phyloP scores from a whole-genome alignment of 495 filamentous ascomycete genomes.

The Rhypophila decipiens region DNA sequence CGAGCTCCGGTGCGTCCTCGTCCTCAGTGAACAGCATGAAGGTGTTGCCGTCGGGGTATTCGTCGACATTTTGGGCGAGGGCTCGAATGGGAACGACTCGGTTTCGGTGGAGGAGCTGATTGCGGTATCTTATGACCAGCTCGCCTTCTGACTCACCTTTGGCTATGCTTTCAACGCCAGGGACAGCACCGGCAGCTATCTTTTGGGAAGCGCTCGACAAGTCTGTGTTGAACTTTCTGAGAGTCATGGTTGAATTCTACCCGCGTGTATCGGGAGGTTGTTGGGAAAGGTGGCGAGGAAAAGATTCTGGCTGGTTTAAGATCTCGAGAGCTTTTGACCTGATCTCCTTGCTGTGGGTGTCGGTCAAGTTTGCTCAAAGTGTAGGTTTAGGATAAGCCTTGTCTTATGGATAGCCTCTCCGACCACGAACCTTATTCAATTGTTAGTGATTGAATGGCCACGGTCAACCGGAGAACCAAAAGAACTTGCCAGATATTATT shows the following conservation, averaged over 20 bases:
- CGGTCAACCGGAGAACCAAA: too few species aligned
- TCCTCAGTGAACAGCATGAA: conserved; percentile 55
- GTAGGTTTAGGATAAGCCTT: too few species aligned
- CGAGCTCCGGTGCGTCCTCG: conserved; percentile 28
- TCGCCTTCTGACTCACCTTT: conserved; percentile 21
- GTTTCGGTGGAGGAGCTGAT: conserved; percentile 9
- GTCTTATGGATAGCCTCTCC: too few species aligned
- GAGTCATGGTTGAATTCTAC: conserved; percentile 13
- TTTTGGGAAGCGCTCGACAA: conserved; percentile 18
- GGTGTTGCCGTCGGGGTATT: conserved; percentile 58
- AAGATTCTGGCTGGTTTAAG: too few species aligned
- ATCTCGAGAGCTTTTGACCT: too few species aligned
- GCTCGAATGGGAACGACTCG: conserved; percentile 11
- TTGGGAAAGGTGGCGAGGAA: not conserved
- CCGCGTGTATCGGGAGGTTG: not conserved
- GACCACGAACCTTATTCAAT: too few species aligned
- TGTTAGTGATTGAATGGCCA: too few species aligned
- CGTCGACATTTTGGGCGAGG: conserved; percentile 41
- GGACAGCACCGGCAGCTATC: conserved; percentile 19
- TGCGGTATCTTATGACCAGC: conserved; percentile 21
- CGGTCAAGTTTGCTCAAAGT: too few species aligned
- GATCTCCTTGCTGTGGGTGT: too few species aligned
- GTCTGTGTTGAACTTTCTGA: conserved; percentile 31
- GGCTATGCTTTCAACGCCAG: conserved; percentile 10
- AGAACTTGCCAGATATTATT: too few species aligned